phyloP scores from a whole-genome alignment of 176 grass and related monocot genomes.

The Triticum urartu region DNA sequence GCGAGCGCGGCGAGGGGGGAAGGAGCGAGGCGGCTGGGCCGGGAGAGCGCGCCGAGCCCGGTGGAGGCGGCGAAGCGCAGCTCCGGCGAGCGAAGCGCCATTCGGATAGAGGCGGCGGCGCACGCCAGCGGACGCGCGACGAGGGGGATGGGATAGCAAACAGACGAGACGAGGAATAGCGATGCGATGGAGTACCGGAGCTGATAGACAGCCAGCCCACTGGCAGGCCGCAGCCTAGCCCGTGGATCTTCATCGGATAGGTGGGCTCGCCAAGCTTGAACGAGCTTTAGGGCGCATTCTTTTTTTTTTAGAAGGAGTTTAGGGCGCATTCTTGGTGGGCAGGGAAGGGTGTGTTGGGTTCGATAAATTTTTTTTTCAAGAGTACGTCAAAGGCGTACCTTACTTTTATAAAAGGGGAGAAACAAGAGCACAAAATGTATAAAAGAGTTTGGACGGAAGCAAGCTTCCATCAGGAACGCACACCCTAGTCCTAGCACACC shows the following conservation, averaged over 20 bases:
- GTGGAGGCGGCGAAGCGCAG: constrained; percentile 47
- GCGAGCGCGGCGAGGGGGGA: constrained; percentile 39
- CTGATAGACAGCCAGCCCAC: not conserved
- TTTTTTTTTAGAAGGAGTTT: too few species aligned
- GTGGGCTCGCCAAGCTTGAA: not conserved
- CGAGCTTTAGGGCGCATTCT: too few species aligned
- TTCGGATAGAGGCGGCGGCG: constrained; percentile 35
- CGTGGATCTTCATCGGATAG: not conserved
- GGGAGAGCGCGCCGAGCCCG: constrained; percentile 50
- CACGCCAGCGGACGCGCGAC: not conserved
- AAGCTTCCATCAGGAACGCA: too few species aligned
- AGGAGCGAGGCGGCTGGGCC: constrained; percentile 9
- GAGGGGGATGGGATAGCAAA: constrained; percentile 16
- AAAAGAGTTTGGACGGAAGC: too few species aligned
- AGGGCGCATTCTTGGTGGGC: too few species aligned
- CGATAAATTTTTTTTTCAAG: too few species aligned
- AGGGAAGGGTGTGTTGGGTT: too few species aligned
- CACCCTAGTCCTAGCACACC: too few species aligned
- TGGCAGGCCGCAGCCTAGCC: not conserved
- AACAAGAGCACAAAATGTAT: too few species aligned
- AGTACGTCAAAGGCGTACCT: too few species aligned
- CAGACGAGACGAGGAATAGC: constrained; percentile 28
- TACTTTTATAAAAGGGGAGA: too few species aligned
- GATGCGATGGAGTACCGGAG: not conserved
- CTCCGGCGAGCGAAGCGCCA: constrained; percentile 63